These are phyloP conservation scores for Aureobasidium leucospermi DNA, from an alignment of 2,329 filamentous ascomycete species.

Conservation along the genomic window DNA sequence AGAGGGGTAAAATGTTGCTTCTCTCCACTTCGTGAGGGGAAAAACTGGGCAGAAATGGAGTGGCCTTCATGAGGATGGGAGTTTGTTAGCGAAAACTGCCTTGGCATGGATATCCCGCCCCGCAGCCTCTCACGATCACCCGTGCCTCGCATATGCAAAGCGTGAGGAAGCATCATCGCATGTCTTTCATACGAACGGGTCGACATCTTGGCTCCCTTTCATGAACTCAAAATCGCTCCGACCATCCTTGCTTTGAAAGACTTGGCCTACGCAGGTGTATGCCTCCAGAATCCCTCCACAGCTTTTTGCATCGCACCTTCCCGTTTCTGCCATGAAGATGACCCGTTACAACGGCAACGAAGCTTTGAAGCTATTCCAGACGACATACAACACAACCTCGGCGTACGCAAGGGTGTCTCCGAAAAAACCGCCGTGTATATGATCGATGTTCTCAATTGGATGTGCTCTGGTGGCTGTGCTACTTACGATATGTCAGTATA, in stretches of 20 bases:
- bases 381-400: neutral
- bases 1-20: neutral
- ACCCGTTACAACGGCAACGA: neutral
- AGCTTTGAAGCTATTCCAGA: neutral
- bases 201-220: neutral
- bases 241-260: neutral
- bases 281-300: neutral
- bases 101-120: neutral
- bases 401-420: neutral
- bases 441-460: neutral
- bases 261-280: constrained; percentile 6
- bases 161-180: neutral
- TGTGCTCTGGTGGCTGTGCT: constrained; percentile 1
- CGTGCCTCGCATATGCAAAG: neutral
- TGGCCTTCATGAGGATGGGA: neutral
- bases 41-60: neutral
- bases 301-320: neutral
- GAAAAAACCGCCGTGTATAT: constrained; percentile 1
- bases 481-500: constrained; percentile 1
- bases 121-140: neutral
- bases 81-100: neutral
- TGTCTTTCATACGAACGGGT: neutral
- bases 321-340: neutral
- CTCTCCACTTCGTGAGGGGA: neutral
- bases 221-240: neutral